A percentile compares a stretch with the other conserved stretches of the same genome.
phyloP scores from a whole-genome alignment of 495 filamentous ascomycete genomes.

The Penicillium robsamsonii region DNA sequence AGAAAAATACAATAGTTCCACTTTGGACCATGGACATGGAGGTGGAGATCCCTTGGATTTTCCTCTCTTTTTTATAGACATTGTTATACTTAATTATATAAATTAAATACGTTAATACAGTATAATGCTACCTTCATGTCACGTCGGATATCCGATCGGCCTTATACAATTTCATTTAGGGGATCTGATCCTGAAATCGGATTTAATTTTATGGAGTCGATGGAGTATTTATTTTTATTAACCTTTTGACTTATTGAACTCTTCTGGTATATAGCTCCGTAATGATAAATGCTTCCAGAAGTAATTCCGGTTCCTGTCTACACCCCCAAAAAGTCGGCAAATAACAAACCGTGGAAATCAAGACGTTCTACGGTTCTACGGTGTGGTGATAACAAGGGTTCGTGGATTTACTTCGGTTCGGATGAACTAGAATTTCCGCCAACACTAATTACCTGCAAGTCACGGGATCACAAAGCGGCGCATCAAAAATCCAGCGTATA shows the following conservation, averaged over 20 bases:
- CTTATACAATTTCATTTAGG: background rate
- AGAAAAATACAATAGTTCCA: slow-evolving; percentile 3
- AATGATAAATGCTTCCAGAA: too few species aligned
- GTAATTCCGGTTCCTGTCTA: too few species aligned
- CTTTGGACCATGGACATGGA: background rate
- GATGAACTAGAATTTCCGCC: background rate
- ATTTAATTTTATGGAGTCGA: background rate
- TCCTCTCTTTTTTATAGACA: too few species aligned
- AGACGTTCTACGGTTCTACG: background rate
- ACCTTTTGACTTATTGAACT: too few species aligned
- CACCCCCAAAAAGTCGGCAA: background rate
- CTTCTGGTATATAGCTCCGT: too few species aligned
- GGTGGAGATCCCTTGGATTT: slow-evolving; percentile 7
- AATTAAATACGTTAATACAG: too few species aligned
- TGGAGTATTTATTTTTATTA: background rate
- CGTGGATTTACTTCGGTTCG: slow-evolving; percentile 1
- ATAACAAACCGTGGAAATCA: background rate
- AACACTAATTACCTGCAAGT: background rate
- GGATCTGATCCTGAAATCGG: background rate
- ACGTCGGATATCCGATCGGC: background rate
- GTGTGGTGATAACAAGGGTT: background rate
- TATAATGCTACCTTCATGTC: too few species aligned
- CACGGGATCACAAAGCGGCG: background rate
- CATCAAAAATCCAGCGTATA: background rate
- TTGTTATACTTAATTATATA: too few species aligned